Percentiles rank a stretch among this genome's conserved stretches.
Conservation (phyloP, 1,284 basidiomycete species). For the Cryptococcus neoformans region DNA sequence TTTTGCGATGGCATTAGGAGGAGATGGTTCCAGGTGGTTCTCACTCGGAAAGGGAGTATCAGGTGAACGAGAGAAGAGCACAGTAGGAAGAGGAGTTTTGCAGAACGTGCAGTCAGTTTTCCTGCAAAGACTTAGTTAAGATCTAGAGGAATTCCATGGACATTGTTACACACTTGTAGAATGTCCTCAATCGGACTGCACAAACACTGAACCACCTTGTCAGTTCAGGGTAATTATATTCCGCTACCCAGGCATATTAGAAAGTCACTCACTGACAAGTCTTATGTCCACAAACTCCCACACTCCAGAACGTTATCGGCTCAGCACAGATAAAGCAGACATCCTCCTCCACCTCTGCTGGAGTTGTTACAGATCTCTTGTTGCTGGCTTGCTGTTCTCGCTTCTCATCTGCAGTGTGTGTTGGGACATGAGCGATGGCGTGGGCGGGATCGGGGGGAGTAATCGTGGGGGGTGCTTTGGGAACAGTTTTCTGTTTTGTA, state of each 20-base stretch:
- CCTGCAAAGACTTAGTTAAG: slow-evolving; percentile 26
- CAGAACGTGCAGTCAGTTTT: slow-evolving; percentile 92
- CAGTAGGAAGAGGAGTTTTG: slow-evolving; percentile 78
- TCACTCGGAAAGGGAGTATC: slow-evolving; percentile 64
- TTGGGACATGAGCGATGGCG: slow-evolving; percentile 18
- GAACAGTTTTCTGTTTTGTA: not conserved
- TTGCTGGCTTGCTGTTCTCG: not conserved
- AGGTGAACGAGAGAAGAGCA: slow-evolving; percentile 76
- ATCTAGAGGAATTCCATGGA: no score
- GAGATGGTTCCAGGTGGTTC: slow-evolving; percentile 55
- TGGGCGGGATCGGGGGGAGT: slow-evolving; percentile 19
- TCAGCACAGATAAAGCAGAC: slow-evolving; percentile 96
- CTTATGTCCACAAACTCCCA: slow-evolving; percentile 84
- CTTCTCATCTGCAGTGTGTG: slow-evolving; percentile 15
- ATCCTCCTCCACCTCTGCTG: slow-evolving; percentile 47
- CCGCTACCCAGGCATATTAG: no score
- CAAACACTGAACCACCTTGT: slow-evolving; percentile 58
- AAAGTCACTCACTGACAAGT: slow-evolving; percentile 46
- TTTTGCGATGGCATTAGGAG: slow-evolving; percentile 26
- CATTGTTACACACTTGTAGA: slow-evolving; percentile 66
- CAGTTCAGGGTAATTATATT: no score
- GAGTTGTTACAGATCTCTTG: not conserved
- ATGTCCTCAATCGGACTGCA: slow-evolving; percentile 79
- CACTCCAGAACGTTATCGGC: slow-evolving; percentile 81
- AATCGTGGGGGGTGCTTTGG: slow-evolving; percentile 12